Base-by-base conservation (phyloP, 805 yeast species). In the Saturnispora serradocipensis region DNA sequence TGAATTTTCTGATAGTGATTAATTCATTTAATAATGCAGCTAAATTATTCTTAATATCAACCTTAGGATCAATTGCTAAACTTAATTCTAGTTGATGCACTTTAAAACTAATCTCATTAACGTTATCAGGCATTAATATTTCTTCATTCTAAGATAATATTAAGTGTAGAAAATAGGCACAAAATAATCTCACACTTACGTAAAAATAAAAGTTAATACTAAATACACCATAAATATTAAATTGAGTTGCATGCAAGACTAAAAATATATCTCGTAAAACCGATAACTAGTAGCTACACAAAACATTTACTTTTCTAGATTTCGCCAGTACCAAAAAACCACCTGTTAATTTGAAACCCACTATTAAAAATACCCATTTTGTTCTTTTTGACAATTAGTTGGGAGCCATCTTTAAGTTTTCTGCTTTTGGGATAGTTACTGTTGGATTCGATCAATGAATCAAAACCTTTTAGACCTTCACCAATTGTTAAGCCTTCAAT, bases 311-410 rank as follows among this genome's bases (percentile, higher is more conserved):
- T 13, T 10, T 11, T 6, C 51, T 42, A 55, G 28, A 55, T 34
- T 40, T 51, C 54, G 18, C 56, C 58, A 10, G 28, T 35, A 9
- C 58, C 58, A 25, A 55, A 53, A 3, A 55, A 11, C 40, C 51
- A 53, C 24, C 25, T 51, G 35, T 34, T 39, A n/a, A 51, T 43
- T 25, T 43, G 52, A 24, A 49, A 30, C 43, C 55, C 50, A 13
- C 50, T 18, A 20, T 22, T 36, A 35, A 50, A 39, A 2, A 22
- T 13, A 15, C 50, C 52, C 4, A 22, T 20, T 27, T 39, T 44
- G 4, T 47, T 15, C 22, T 49, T 51, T 13, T 48, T 42, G 13
- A 53, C 13, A n/a, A 55, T 22, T 34, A 55, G 16, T 2, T 42
- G 49, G 7, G 56, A 48, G 2, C 58, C 56, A 39, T 53, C 53